phyloP scores from a whole-genome alignment of 2,329 filamentous ascomycete species.

The Teratosphaeria destructans region DNA sequence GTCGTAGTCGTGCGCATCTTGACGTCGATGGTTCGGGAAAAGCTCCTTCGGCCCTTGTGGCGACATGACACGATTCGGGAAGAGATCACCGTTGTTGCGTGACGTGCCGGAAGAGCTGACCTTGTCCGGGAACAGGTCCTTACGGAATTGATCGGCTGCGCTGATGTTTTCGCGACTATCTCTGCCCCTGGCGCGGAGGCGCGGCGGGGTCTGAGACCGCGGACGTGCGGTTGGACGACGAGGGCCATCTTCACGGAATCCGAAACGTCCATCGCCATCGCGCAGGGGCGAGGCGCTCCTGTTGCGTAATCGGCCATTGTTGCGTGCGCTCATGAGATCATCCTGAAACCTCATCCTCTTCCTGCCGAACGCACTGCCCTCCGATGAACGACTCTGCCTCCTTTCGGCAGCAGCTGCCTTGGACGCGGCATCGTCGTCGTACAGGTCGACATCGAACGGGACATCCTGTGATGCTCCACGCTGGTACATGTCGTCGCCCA shows the following conservation, averaged over 20 bases:
- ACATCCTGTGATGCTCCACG: constrained; percentile 23
- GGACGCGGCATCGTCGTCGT: constrained; percentile 54
- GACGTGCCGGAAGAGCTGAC: constrained; percentile 5
- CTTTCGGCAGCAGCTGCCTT: constrained; percentile 2
- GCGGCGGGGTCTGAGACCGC: constrained; percentile 31
- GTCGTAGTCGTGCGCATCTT: constrained; percentile 30
- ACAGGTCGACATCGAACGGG: constrained; percentile 66
- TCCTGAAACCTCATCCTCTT: constrained; percentile 10
- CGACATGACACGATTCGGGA: constrained; percentile 14
- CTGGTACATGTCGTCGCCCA: constrained; percentile 26
- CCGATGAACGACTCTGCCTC: constrained; percentile 1
- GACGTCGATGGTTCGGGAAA: constrained; percentile 35
- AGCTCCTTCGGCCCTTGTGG: constrained; percentile 17
- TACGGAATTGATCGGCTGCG: constrained; percentile 16
- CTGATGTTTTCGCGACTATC: constrained; percentile 11
- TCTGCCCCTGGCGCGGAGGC: constrained; percentile 4
- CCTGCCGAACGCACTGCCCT: constrained; percentile 6
- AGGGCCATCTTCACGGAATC: constrained; percentile 41
- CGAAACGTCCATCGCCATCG: constrained; percentile 38
- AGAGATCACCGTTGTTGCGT: constrained; percentile 12
- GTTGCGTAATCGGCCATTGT: constrained; percentile 41
- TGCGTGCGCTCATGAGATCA: constrained; percentile 23
- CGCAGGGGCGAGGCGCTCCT: constrained; percentile 49
- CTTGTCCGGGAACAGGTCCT: constrained; percentile 32
- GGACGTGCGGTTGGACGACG: constrained; percentile 33